Evolutionary conservation across 192 early-diverging fungal genomes (phyloP), one percentile per base, ranked within the genome.

Genomic region (Geranomyces variabilis): DNA sequence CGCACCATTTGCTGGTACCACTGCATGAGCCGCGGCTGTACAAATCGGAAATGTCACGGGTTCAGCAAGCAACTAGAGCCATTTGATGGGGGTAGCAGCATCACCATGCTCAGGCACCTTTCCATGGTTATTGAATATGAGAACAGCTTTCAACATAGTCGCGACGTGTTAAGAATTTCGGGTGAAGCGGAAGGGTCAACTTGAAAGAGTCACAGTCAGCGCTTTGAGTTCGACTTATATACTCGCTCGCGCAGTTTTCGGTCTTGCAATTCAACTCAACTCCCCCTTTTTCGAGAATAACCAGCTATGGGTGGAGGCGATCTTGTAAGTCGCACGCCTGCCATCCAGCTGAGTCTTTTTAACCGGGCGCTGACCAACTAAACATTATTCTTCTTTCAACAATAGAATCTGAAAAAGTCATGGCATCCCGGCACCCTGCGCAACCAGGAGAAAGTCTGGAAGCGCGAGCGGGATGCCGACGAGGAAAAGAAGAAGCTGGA

Each of bases 71-170:
- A 24, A 21, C 19, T 3, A 46, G 34, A 29, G 7, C 7, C 21
- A 41, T 8, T 5, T n/a, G 22, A 17, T 21, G 21, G 14, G 63
- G 41, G 17, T 7, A 64, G 21, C 41, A 64, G 29, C 33, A 21
- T 6, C n/a, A n/a, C n/a, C 33, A 36, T 8, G 29, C 5, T 6
- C 17, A 19, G 17, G 43, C 28, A 64, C 63, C 74, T 96, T 97
- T 61, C 97, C 97, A 70, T 93, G 89, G 76, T 94, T 96, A 83
- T 99, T 99, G 82, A 99, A 98, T 78, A 98, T 98, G 70, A 97
- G 89, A n/a, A 96, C 94, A n/a, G 93, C 93, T 69, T 93, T 91
- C 75, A 99, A 58, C 73, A 75, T 70, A 41, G 36, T 41, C 36
- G 36, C 36, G 10, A 41, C 10, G 36, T 3, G 36, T 41, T 41